These are phyloP conservation scores for Epichloe typhina DNA, from an alignment of 2,329 filamentous ascomycete species.

Conservation along the genomic window DNA sequence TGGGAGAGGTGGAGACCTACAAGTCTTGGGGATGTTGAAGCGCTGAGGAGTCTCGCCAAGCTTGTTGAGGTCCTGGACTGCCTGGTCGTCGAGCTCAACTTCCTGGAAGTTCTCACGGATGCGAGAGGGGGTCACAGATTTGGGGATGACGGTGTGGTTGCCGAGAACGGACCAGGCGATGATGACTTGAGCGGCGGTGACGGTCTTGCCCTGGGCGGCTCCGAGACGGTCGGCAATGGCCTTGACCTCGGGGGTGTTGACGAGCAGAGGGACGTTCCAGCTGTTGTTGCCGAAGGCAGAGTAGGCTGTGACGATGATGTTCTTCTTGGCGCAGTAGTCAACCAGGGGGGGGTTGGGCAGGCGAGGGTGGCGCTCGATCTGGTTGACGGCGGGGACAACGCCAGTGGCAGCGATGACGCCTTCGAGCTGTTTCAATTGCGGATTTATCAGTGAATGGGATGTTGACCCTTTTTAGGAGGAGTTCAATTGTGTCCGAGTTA, in stretches of 20 bases:
- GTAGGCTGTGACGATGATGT: constrained; percentile 55
- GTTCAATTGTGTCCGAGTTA: background rate
- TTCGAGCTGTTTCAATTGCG: constrained; percentile 27
- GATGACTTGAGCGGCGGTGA: constrained; percentile 32
- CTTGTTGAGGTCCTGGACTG: constrained; percentile 47
- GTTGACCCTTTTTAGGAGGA: background rate
- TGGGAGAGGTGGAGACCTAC: constrained; percentile 17
- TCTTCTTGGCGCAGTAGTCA: constrained; percentile 46
- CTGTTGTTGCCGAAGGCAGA: constrained; percentile 39
- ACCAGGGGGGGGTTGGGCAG: constrained; percentile 43
- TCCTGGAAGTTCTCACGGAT: constrained; percentile 60
- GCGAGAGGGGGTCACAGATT: constrained; percentile 54
- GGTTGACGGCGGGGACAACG: constrained; percentile 49
- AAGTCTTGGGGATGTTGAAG: constrained; percentile 30
- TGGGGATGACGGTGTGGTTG: constrained; percentile 61
- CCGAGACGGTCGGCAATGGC: constrained; percentile 37
- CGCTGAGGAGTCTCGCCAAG: constrained; percentile 40
- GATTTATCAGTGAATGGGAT: background rate
- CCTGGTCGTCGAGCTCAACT: constrained; percentile 44
- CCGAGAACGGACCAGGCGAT: constrained; percentile 45
- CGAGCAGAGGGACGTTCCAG: constrained; percentile 34
- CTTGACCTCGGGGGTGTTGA: constrained; percentile 42
- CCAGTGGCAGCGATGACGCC: constrained; percentile 42
- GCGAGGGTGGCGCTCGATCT: constrained; percentile 56
- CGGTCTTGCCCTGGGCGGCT: constrained; percentile 20